Evolutionary conservation across 441 rosid species (phyloP).

Genomic region (Gossypium trilobum): DNA sequence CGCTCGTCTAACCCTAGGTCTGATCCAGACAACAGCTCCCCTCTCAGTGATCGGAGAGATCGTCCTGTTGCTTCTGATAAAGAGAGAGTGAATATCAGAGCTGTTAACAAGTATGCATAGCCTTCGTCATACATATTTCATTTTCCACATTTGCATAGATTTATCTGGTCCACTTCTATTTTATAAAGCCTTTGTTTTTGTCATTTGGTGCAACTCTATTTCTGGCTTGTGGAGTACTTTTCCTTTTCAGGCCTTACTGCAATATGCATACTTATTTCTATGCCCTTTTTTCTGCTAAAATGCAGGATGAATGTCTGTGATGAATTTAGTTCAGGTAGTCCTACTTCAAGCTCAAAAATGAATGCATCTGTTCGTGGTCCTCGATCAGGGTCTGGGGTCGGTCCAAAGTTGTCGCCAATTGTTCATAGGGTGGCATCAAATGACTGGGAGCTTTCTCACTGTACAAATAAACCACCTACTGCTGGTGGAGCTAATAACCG

Average conservation of each 20-base stretch:
- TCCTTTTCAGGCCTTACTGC: neutral
- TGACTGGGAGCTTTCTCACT: constrained; percentile 84
- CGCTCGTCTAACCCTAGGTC: constrained; percentile 57
- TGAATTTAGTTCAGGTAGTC: constrained; percentile 77
- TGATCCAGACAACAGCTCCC: constrained; percentile 50
- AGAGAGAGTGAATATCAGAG: constrained; percentile 67
- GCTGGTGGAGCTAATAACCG: constrained; percentile 61
- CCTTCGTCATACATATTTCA: constrained; percentile 14
- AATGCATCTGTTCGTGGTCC: constrained; percentile 70
- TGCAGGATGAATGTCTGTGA: constrained; percentile 65
- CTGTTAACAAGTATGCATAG: constrained; percentile 64
- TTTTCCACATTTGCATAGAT: neutral
- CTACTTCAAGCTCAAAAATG: constrained; percentile 60
- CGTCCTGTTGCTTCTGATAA: constrained; percentile 66
- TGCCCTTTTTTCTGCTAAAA: constrained; percentile 19
- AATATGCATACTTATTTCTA: constrained; percentile 1
- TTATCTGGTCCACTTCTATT: neutral
- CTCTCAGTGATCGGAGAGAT: constrained; percentile 70
- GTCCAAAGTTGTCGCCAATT: constrained; percentile 65
- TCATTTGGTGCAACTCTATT: neutral
- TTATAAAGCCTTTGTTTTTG: constrained; percentile 2
- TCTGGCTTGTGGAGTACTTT: constrained; percentile 6
- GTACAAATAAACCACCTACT: constrained; percentile 68
- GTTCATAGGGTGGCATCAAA: constrained; percentile 59
- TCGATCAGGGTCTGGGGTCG: constrained; percentile 59